These are phyloP conservation scores for Heliamphora pulchella DNA, from an alignment of 179 eudicot genomes.

Conservation along the genomic window DNA sequence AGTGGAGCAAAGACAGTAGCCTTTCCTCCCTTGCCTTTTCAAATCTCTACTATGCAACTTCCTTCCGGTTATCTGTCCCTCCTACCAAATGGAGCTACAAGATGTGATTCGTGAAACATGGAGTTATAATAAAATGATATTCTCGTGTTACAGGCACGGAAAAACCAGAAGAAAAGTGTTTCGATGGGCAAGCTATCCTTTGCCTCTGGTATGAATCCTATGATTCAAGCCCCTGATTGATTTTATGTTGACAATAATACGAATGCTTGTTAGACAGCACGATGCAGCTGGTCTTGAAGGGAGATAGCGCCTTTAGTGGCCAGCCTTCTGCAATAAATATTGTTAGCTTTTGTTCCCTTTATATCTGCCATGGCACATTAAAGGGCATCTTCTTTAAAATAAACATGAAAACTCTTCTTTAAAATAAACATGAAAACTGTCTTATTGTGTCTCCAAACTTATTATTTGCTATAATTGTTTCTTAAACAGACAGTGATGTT, in stretches of 20 bases:
- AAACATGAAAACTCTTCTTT: neutral
- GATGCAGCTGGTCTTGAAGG: neutral
- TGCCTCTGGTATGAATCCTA: constrained; percentile 5
- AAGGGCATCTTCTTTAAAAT: neutral
- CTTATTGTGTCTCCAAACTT: neutral
- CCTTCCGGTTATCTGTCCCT: neutral
- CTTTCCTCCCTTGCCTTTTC: neutral
- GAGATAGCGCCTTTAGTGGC: neutral
- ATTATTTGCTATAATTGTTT: neutral
- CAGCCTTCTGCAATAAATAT: neutral
- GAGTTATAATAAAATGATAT: neutral
- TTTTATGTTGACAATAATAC: neutral
- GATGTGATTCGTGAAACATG: neutral
- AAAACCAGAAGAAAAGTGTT: neutral
- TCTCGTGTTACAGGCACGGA: neutral
- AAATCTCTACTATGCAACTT: neutral
- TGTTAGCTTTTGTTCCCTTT: neutral
- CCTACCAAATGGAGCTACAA: constrained; percentile 4
- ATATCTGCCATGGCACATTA: neutral
- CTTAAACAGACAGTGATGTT: neutral
- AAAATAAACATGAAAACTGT: neutral
- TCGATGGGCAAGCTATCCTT: constrained; percentile 5
- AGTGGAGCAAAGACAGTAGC: neutral
- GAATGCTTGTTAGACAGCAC: neutral
- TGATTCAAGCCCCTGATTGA: neutral